phyloP scores from a whole-genome alignment of 2,329 filamentous ascomycete genomes.

The Hypoxylon sp. region DNA sequence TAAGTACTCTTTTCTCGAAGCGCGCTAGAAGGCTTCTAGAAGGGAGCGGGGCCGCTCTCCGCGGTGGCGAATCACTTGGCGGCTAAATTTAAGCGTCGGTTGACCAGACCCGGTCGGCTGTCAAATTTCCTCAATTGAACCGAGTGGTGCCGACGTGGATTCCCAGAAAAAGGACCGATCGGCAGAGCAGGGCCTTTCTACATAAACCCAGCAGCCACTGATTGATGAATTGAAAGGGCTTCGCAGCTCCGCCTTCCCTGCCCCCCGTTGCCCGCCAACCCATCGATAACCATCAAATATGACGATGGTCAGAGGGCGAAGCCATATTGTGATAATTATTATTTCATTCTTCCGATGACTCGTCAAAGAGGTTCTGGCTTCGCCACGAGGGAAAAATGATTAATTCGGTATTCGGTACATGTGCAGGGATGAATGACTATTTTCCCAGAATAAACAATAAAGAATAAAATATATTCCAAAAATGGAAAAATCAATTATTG shows the following conservation, averaged over 20 bases:
- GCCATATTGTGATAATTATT: background rate
- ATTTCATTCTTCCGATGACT: background rate
- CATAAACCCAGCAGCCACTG: background rate
- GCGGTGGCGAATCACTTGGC: conserved; percentile 40
- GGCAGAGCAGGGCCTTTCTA: conserved; percentile 6
- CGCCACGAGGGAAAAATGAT: background rate
- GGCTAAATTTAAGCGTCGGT: conserved; percentile 43
- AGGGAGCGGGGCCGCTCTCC: conserved; percentile 37
- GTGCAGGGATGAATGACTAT: background rate
- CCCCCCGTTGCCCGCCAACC: background rate
- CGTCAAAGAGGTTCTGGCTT: background rate
- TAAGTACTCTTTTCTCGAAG: background rate
- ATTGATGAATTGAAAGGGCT: background rate
- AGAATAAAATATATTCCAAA: conserved; percentile 10
- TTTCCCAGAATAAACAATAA: background rate
- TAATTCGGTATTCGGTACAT: conserved; percentile 16
- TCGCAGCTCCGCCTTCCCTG: background rate
- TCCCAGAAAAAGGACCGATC: conserved; percentile 45
- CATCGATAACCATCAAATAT: background rate
- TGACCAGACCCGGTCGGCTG: conserved; percentile 29
- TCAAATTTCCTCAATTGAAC: conserved; percentile 41
- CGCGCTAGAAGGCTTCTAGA: conserved; percentile 46
- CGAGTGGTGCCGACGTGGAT: conserved; percentile 41
- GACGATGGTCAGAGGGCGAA: background rate
- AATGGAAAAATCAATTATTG: conserved; percentile 1